Percentiles rank a stretch among this genome's conserved stretches.
phyloP scores from a whole-genome alignment of 2,329 filamentous ascomycete genomes.

The Triangularia verruculosa region DNA sequence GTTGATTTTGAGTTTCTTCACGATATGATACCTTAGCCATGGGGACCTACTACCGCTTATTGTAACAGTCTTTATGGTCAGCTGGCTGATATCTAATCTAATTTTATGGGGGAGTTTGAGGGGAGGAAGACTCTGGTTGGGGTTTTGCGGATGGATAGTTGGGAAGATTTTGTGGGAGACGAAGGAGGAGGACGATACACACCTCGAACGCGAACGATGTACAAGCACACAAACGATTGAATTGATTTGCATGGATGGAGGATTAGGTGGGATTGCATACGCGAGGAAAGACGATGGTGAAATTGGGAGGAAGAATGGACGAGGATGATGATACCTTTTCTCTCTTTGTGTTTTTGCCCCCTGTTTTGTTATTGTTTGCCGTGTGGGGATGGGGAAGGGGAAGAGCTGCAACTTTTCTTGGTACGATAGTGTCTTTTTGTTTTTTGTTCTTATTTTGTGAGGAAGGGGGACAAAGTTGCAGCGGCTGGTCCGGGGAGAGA shows the following conservation, averaged over 20 bases:
- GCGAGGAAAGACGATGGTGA: not conserved
- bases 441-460: not conserved
- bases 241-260: not conserved
- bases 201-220: not conserved
- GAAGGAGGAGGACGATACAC: not conserved
- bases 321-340: not conserved
- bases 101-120: not conserved
- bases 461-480: not conserved
- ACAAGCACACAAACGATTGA: not conserved
- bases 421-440: not conserved
- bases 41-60: not conserved
- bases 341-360: not conserved
- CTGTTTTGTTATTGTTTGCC: not conserved
- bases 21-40: not conserved
- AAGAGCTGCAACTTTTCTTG: not conserved
- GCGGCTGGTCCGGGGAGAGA: not conserved
- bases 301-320: not conserved
- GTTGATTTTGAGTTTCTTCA: not conserved
- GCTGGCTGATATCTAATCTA: conserved; percentile 10
- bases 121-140: not conserved
- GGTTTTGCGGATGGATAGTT: not conserved
- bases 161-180: not conserved
- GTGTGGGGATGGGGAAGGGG: not conserved
- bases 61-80: not conserved
- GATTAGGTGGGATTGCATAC: not conserved